Conservation (phyloP, 495 filamentous ascomycete genomes). For the Hyaloscypha finlandica region DNA sequence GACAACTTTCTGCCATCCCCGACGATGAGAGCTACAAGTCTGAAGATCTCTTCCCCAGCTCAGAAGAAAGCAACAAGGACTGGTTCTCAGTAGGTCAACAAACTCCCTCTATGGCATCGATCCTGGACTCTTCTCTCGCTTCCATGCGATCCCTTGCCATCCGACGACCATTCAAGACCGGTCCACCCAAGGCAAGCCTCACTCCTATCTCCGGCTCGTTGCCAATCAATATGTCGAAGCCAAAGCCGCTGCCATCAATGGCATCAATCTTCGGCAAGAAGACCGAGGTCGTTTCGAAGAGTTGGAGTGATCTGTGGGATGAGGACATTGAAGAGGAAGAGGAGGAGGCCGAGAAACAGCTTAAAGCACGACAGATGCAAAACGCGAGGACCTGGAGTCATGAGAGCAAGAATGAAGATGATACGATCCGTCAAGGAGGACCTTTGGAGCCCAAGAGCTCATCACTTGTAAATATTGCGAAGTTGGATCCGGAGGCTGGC, state of each 20-base stretch:
- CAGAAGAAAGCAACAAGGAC: constrained; percentile 67
- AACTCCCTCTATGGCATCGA: constrained; percentile 76
- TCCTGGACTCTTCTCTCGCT: constrained; percentile 71
- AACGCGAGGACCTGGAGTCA: constrained; percentile 83
- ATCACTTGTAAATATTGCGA: constrained; percentile 50
- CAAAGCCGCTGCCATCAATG: constrained; percentile 64
- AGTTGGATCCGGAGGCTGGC: constrained; percentile 39
- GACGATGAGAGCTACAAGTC: constrained; percentile 62
- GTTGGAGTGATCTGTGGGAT: constrained; percentile 96
- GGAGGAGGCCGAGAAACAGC: constrained; percentile 58
- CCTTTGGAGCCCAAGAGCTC: constrained; percentile 52
- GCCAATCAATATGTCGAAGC: constrained; percentile 67
- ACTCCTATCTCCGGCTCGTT: constrained; percentile 74
- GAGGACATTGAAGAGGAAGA: constrained; percentile 74
- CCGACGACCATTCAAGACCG: constrained; percentile 38
- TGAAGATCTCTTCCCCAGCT: constrained; percentile 88
- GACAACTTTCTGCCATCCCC: constrained; percentile 83
- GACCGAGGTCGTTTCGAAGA: constrained; percentile 80
- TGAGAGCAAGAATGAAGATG: constrained; percentile 53
- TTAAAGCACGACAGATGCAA: constrained; percentile 66
- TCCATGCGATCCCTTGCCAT: constrained; percentile 63
- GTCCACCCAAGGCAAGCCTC: constrained; percentile 48
- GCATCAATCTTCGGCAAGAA: constrained; percentile 78
- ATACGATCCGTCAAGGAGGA: constrained; percentile 40
- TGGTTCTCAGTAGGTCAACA: constrained; percentile 72